These are phyloP conservation scores for Aspergillus nomiae DNA, from an alignment of 2,329 filamentous ascomycete species.

Conservation along the genomic window DNA sequence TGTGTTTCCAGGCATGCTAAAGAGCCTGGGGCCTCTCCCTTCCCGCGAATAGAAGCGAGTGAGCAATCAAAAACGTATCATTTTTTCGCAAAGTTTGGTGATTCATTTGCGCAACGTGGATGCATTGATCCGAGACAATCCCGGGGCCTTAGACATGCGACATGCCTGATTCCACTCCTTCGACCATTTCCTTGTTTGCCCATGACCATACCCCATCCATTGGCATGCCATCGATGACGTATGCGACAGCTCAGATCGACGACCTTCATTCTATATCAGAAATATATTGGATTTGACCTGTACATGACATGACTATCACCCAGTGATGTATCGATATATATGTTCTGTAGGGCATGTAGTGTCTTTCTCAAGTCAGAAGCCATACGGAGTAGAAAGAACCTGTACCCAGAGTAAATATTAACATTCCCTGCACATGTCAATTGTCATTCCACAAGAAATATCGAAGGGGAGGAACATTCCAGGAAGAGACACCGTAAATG, in stretches of 20 bases:
- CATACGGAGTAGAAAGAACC: not conserved
- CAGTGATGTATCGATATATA: not conserved
- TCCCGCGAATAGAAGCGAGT: not conserved
- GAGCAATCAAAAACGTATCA: not conserved
- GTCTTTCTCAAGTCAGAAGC: not conserved
- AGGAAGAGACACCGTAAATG: not conserved
- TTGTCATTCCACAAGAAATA: not conserved
- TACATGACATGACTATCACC: too few relatives aligned
- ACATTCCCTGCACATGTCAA: not conserved
- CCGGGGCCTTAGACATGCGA: not conserved
- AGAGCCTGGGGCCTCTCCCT: not conserved
- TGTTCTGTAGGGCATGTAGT: not conserved
- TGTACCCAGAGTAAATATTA: not conserved
- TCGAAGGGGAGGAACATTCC: not conserved
- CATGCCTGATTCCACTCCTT: not conserved
- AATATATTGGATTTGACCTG: not conserved
- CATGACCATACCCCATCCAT: not conserved
- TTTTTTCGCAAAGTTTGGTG: not conserved
- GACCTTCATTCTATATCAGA: not conserved
- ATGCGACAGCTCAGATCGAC: not conserved
- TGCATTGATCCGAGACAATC: not conserved
- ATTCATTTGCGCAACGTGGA: not conserved
- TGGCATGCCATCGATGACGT: not conserved
- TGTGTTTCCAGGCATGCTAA: not conserved
- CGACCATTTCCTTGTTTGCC: not conserved